Base-by-base conservation (phyloP, 2,329 filamentous ascomycete species). In the Exophiala dermatitidis region DNA sequence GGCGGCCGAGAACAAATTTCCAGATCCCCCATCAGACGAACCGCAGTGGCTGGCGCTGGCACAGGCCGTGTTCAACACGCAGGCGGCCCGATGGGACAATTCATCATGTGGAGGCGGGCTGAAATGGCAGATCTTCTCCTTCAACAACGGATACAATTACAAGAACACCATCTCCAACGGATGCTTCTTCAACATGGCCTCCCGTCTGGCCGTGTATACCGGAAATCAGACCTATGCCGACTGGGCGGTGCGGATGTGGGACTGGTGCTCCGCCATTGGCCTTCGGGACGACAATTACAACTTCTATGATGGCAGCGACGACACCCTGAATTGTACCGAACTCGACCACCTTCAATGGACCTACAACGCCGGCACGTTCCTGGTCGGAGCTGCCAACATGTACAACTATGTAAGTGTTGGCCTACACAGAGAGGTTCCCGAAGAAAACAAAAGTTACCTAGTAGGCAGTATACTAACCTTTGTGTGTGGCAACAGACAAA, bases 61-160 rank as follows among this genome's bases (percentile, higher is more conserved):
- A 0, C 85, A 90, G 67, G 85, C 84, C 7, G 85, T 88, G 1
- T 94, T 91, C 69, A 89, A 91, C 71, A 83, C 85, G 47, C 88
- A 89, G 64, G 81, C 80, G 1, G 69, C 70, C 19, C 80, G 88
- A 26, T 91, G 87, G 85, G 83, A 93, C 61, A 72, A 70, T 2
- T 63, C 70, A 0, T 75, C 74, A 0, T 95, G 89, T 68, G 74
- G 72, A 44, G 89, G 89, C 46, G 89, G 89, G 6, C 70, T 95
- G 60, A 81, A 85, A 59, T 95, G 90, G 90, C 89, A 95, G 71
- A 86, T 94, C 57, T 90, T 85, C 71, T 76, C 80, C 8, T 87
- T 84, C 71, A 90, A 90, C 71, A 80, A 76, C 52, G 88, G 88
- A 3, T 82, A 75, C 61, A 69, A 71, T 49, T 81, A 78, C 62